A percentile compares a stretch with the other conserved stretches of the same genome.
Conservation (phyloP, 1,139 yeast genomes). For the Hyphopichia buzzinii region DNA sequence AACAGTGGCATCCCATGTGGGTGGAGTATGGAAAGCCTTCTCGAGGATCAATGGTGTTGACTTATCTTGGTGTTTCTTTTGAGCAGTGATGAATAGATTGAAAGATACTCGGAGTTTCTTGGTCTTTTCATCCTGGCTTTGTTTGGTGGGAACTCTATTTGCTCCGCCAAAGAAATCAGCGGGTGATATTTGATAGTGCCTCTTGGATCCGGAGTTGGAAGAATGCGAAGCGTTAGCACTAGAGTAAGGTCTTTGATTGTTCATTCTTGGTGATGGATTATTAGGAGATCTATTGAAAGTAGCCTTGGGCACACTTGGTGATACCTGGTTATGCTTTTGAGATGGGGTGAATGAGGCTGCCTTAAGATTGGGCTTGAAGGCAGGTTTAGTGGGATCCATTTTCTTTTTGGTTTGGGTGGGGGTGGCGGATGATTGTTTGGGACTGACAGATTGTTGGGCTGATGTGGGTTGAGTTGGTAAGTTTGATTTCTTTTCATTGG, state of each 20-base stretch:
- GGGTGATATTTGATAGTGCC: conserved; percentile 43
- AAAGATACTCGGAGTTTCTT: conserved; percentile 47
- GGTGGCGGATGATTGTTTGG: conserved; percentile 1
- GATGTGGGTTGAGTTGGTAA: conserved; percentile 8
- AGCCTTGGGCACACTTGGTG: conserved; percentile 32
- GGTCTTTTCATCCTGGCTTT: conserved; percentile 33
- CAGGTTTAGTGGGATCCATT: conserved; percentile 55
- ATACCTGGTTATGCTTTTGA: conserved; percentile 22
- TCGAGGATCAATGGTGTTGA: conserved; percentile 38
- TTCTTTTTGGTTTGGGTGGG: conserved; percentile 30
- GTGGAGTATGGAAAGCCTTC: conserved; percentile 70
- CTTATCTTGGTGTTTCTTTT: conserved; percentile 31
- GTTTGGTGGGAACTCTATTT: conserved; percentile 47
- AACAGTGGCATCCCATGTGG: conserved; percentile 70
- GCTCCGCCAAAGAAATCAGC: conserved; percentile 50
- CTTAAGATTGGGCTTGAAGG: conserved; percentile 68
- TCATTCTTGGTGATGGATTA: conserved; percentile 36
- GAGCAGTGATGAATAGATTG: conserved; percentile 53
- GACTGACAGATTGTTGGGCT: conserved; percentile 6
- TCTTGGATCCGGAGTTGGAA: conserved; percentile 20
- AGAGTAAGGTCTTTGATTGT: conserved; percentile 32
- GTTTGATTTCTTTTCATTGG: conserved; percentile 7
- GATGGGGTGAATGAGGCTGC: conserved; percentile 72
- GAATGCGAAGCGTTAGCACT: conserved; percentile 13
- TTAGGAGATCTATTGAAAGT: conserved; percentile 24